Evolutionary conservation across 805 yeast genomes (phyloP).

Genomic region (Candida pseudofarinosa): DNA sequence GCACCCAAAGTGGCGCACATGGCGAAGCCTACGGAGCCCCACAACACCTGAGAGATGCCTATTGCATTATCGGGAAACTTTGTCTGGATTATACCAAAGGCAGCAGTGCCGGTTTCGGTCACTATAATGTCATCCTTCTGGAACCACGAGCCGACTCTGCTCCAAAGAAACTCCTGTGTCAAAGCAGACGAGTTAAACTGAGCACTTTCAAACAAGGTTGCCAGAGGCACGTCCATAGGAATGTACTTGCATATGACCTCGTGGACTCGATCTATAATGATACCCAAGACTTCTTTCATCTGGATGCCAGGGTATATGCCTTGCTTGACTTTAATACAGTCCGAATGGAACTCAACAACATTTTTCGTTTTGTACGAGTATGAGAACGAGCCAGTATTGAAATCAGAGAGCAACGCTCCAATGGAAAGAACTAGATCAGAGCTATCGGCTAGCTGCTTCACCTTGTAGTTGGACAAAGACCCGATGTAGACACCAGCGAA

Average conservation of each 20-base stretch:
- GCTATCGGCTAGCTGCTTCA: constrained; percentile 65
- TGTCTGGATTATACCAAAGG: constrained; percentile 61
- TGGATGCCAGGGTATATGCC: constrained; percentile 72
- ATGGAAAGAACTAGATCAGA: constrained; percentile 74
- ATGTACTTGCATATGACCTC: constrained; percentile 36
- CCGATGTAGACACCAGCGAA: constrained; percentile 88
- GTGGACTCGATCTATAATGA: constrained; percentile 13
- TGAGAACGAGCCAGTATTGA: constrained; percentile 86
- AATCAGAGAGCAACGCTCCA: constrained; percentile 83
- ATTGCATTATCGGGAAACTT: constrained; percentile 54
- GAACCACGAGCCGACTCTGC: constrained; percentile 53
- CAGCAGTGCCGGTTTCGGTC: constrained; percentile 69
- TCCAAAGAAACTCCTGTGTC: constrained; percentile 63
- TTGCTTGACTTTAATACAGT: constrained; percentile 63
- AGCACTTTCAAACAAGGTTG: constrained; percentile 31
- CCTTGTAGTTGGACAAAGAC: constrained; percentile 68
- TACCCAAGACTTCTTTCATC: constrained; percentile 48
- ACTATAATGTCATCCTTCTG: constrained; percentile 58
- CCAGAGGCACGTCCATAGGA: constrained; percentile 50
- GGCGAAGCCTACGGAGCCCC: constrained; percentile 70
- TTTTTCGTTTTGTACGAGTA: constrained; percentile 71
- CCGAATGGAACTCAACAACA: constrained; percentile 76
- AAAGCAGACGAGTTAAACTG: constrained; percentile 32
- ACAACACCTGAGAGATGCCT: constrained; percentile 65
- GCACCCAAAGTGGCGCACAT: constrained; percentile 64